Evolutionary conservation across 1,284 basidiomycete species (phyloP), one percentile per base, ranked within the genome.

Genomic region (Apiotrichum mycotoxinovorans): DNA sequence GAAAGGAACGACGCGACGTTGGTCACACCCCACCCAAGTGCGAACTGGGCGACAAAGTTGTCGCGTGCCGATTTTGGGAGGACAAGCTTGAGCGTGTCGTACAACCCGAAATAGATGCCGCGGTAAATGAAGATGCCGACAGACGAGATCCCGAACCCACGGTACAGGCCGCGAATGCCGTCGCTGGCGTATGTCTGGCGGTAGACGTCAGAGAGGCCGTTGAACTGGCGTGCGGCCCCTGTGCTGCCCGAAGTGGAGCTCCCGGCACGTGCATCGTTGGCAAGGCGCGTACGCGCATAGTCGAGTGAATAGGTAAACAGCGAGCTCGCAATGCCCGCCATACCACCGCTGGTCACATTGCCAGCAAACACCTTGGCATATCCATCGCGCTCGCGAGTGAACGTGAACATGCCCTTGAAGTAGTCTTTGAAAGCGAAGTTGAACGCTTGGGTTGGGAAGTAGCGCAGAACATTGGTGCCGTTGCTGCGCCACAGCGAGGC

Each of bases 251-350:
- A 92, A 1, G 3, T 9, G 49, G 89, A n/a, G n/a, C n/a, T n/a
- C n/a, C n/a, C 82, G 12, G 91, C 92, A 83, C 96, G 96, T 76
- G 89, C 89, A 75, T 97, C 93, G 79, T 94, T 95, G 77, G 93
- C 92, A 66, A 96, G 87, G 84, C 93, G 92, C 56, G 93, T 96
- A 87, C 93, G 91, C 64, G 93, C 93, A 73, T 92, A 95, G 73
- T 96, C 93, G 63, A 97, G 87, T 38, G 93, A 95, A 86, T 97
- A 96, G 78, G 96, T 93, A 79, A 97, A 96, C 76, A 97, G 87
- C 54, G 95, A 81, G 33, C 93, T 95, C 5, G 92, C 88, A 58
- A 91, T 91, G 86, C 92, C 91, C 76, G 91, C 91, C 67, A 87
- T 91, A 85, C 87, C 91, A 90, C 93, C 93, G 59, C 92, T 95